phyloP scores from a whole-genome alignment of 108 stramenopile genomes.

The Bacterosira constricta region DNA sequence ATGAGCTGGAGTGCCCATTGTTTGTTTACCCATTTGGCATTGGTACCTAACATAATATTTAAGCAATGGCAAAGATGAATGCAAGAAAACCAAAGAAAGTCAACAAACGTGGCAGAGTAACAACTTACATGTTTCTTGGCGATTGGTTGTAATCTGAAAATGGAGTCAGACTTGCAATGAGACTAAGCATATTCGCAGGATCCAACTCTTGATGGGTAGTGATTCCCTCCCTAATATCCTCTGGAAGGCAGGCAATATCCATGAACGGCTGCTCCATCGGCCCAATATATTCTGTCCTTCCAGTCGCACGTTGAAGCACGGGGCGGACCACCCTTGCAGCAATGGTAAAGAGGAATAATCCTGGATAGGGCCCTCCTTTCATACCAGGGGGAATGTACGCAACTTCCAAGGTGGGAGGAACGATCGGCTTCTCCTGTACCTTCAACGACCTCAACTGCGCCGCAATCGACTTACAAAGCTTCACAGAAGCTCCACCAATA shows the following conservation, averaged over 20 bases:
- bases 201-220: slow-evolving; percentile 96
- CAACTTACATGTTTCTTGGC: slow-evolving; percentile 92
- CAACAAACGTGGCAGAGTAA: neutral
- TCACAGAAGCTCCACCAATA: slow-evolving; percentile 64
- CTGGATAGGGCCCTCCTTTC: slow-evolving; percentile 91
- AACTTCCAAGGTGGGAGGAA: slow-evolving; percentile 78
- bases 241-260: slow-evolving; percentile 94
- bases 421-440: slow-evolving; percentile 56
- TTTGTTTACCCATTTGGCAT: slow-evolving; percentile 99
- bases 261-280: slow-evolving; percentile 98
- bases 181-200: slow-evolving; percentile 96
- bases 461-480: slow-evolving; percentile 71
- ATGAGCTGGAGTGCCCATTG: slow-evolving; percentile 98
- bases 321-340: slow-evolving; percentile 92
- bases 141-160: slow-evolving; percentile 99
- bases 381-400: slow-evolving; percentile 75
- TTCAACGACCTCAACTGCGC: slow-evolving; percentile 71
- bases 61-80: slow-evolving; percentile 4
- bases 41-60: slow-evolving; percentile 64
- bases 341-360: slow-evolving; percentile 90
- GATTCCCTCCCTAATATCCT: slow-evolving; percentile 87
- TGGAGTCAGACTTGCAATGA: slow-evolving; percentile 96
- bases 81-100: neutral
- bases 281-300: slow-evolving; percentile 91
- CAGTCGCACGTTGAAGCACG: slow-evolving; percentile 87